Conservation (phyloP, 306 rosid genomes). For the Lagenaria siceraria region DNA sequence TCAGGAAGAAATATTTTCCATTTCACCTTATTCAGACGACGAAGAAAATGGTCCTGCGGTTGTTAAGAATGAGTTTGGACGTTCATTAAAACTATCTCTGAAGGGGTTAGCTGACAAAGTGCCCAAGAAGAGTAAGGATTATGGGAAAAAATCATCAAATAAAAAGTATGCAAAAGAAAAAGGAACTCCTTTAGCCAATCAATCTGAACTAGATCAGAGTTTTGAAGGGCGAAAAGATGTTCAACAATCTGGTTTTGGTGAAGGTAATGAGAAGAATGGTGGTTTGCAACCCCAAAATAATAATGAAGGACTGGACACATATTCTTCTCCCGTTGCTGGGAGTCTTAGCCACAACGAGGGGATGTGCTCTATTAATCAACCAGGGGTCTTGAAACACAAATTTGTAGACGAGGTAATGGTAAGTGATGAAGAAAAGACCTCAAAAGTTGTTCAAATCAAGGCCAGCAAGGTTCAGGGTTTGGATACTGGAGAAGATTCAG, state of each 20-base stretch:
- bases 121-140: slow-evolving; percentile 59
- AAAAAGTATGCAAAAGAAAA: slow-evolving; percentile 54
- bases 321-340: slow-evolving; percentile 62
- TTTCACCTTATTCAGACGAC: slow-evolving; percentile 89
- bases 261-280: slow-evolving; percentile 46
- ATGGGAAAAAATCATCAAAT: slow-evolving; percentile 53
- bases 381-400: slow-evolving; percentile 62
- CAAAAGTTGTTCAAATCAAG: slow-evolving; percentile 67
- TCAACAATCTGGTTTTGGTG: slow-evolving; percentile 36
- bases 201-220: slow-evolving; percentile 27
- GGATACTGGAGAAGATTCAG: slow-evolving; percentile 64
- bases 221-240: slow-evolving; percentile 52
- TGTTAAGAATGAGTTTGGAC: slow-evolving; percentile 61
- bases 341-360: slow-evolving; percentile 53
- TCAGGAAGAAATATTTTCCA: slow-evolving; percentile 79
- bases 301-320: slow-evolving; percentile 41
- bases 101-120: slow-evolving; percentile 60
- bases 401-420: slow-evolving; percentile 92
- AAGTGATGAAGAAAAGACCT: slow-evolving; percentile 67
- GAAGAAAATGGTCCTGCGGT: slow-evolving; percentile 60
- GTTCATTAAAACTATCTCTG: slow-evolving; percentile 66
- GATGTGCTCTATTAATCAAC: slow-evolving; percentile 32
- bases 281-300: slow-evolving; percentile 38
- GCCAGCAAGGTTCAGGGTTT: slow-evolving; percentile 38
- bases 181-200: slow-evolving; percentile 28